Base-by-base conservation (phyloP, 176 grass and related monocot species). In the Pontederia crassipes region DNA sequence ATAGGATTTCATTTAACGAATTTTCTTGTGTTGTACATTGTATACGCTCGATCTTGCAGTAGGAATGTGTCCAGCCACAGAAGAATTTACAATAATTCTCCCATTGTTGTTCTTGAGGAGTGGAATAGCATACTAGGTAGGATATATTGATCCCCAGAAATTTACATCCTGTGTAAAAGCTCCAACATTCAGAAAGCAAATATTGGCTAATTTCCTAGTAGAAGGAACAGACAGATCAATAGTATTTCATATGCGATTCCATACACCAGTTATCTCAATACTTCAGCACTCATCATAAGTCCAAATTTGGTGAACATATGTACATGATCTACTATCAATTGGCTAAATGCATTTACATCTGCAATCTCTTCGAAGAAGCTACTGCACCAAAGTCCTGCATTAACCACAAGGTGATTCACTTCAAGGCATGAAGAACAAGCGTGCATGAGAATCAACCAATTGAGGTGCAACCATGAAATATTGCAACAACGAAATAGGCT, bases 381-480 rank as follows among this genome's bases (percentile, higher is more conserved):
- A 62, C 76, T 95, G 71, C 77, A 88, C 82, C 82, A 77, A 49
- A 95, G 82, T 17, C 89, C 89, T 1, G 89, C 89, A 72, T 95
- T 95, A 15, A 85, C 89, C 62, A 95, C 75, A 20, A 95, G 79
- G 53, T 95, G 85, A 79, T 95, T 85, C 79, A 95, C 89, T 95
- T 79, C 16, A 16, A 13, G 54, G 60, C 27, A 60, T 65, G n/a
- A 9, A 66, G 11, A 1, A 27, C 15, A 46, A 14, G 7, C n/a
- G 45, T 2, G 7, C n/a, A 45, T 2, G 17, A n/a, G 10, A 13
- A 60, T 29, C 28, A 8, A 12, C 9, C 14, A 13, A 9, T 40
- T 1, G 57, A 40, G 11, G 6, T 13, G 14, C 4, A 54, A 16
- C 14, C 51, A 14, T 54, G 14, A 12, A 40, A 54, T 40, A 24